Base-by-base conservation (phyloP, 768 basidiomycete genomes). In the Tricholoma terreum region DNA sequence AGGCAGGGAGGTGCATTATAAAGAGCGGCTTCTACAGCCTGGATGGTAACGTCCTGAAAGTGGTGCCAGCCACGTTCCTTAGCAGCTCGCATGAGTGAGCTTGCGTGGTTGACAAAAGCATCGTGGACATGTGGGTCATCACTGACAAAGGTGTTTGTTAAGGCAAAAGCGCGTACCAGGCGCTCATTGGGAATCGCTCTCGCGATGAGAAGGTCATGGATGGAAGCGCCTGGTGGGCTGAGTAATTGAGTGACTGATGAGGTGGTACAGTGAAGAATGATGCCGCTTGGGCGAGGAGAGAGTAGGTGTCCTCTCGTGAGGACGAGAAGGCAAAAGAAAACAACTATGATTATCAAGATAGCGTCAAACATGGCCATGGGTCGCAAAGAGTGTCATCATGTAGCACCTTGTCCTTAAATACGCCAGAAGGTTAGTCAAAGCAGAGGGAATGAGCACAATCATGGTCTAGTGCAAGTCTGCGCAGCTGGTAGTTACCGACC, bases 101-200 rank as follows among this genome's bases (percentile, higher is more conserved):
- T 63, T 1, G 76, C 74, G 6, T 58, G 61, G 1, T 58, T 48
- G 31, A 72, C 64, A 56, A 79, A 82, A 1, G 34, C 50, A 27
- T 56, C 63, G 57, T 84, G 80, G 3, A 77, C 58, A 7, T 24
- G 54, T 0, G 57, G 11, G 3, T 79, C 71, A 0, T 52, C 34
- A 40, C 75, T 79, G 24, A 85, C 83, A 38, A 86, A 86, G 0
- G 84, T 82, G 48, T 79, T 86, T 0, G 79, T 74, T 3, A 79
- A 57, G 4, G 59, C 53, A 17, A 80, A 72, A 0, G 75, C 73
- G 4, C 59, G 63, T 22, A 70, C 56, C 0, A 80, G 65, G 2
- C 75, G 69, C 36, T 61, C 50, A 48, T 80, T 80, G 3, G 78
- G 65, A 3, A 61, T 33, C 0, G 77, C 73, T 2, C 78, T 71